phyloP scores from a whole-genome alignment of 306 rosid genomes.

The Ochetophila trinervis region DNA sequence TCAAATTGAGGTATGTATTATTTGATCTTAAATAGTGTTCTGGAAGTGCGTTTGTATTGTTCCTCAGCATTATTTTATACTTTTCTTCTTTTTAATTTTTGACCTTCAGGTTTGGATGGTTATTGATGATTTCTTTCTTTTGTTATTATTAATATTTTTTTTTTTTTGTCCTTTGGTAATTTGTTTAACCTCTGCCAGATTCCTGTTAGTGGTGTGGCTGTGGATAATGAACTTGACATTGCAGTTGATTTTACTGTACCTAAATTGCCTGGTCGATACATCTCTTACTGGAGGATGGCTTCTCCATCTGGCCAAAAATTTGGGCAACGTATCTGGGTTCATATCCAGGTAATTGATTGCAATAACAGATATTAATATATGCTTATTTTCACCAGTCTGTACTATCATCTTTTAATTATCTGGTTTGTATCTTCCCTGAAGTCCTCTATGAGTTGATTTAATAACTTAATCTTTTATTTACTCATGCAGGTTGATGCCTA shows the following conservation, averaged over 20 bases:
- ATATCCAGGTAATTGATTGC: conserved; percentile 58
- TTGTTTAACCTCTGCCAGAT: conserved; percentile 36
- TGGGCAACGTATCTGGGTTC: conserved; percentile 96
- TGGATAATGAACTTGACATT: conserved; percentile 59
- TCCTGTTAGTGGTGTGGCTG: conserved; percentile 48
- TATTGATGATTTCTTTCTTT: not conserved
- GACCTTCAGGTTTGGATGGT: not conserved
- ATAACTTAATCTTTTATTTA: not conserved
- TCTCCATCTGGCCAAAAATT: conserved; percentile 66
- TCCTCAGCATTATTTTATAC: not conserved
- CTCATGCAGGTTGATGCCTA: conserved; percentile 66
- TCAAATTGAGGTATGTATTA: conserved; percentile 58
- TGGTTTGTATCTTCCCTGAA: not conserved
- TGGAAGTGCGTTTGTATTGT: not conserved
- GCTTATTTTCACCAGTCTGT: not conserved
- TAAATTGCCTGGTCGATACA: conserved; percentile 60
- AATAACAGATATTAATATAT: not conserved
- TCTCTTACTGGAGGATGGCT: conserved; percentile 84
- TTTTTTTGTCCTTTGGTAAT: not conserved
- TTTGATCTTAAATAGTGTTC: conserved; percentile 9
- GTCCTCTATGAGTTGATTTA: not conserved
- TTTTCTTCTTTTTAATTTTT: not conserved
- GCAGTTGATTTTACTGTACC: conserved; percentile 86
- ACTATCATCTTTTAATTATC: not conserved
- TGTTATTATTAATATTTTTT: not conserved